A percentile compares a stretch with the other conserved stretches of the same genome.
phyloP scores from a whole-genome alignment of 495 filamentous ascomycete genomes.

The Lophiotrema nucula region DNA sequence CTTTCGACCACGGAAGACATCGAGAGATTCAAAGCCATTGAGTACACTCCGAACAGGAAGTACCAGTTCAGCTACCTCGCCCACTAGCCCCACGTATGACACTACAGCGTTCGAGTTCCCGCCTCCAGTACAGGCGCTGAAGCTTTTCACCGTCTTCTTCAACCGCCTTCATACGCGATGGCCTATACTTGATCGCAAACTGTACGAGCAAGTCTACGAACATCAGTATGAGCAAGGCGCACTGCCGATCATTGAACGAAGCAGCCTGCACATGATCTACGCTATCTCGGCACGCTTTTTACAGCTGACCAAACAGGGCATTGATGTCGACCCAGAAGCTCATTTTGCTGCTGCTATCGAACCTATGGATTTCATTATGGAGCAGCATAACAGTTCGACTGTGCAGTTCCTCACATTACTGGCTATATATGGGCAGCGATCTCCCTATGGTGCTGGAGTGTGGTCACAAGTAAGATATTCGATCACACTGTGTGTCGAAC shows the following conservation, averaged over 20 bases:
- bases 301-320: conserved; percentile 20
- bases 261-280: conserved; percentile 21
- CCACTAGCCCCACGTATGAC: neutral
- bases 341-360: conserved; percentile 23
- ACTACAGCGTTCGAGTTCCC: neutral
- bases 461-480: conserved; percentile 25
- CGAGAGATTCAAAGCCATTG: neutral
- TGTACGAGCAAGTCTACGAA: conserved; percentile 12
- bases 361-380: conserved; percentile 18
- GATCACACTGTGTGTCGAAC: conserved; percentile 22
- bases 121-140: conserved; percentile 4
- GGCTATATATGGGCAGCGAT: conserved; percentile 20
- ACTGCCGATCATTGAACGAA: conserved; percentile 11
- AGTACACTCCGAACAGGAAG: conserved; percentile 13
- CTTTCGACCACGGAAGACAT: neutral
- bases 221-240: conserved; percentile 15
- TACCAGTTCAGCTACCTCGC: conserved; percentile 8
- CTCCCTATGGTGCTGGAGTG: conserved; percentile 20
- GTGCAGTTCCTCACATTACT: conserved; percentile 21
- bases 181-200: conserved; percentile 19
- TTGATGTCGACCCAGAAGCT: conserved; percentile 15
- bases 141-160: conserved; percentile 16
- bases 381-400: conserved; percentile 16
- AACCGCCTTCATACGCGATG: conserved; percentile 24
- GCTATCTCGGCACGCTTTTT: conserved; percentile 19